A percentile compares a stretch with the other conserved stretches of the same genome.
Conservation (phyloP, 441 rosid species). For the Euphorbia corollata region DNA sequence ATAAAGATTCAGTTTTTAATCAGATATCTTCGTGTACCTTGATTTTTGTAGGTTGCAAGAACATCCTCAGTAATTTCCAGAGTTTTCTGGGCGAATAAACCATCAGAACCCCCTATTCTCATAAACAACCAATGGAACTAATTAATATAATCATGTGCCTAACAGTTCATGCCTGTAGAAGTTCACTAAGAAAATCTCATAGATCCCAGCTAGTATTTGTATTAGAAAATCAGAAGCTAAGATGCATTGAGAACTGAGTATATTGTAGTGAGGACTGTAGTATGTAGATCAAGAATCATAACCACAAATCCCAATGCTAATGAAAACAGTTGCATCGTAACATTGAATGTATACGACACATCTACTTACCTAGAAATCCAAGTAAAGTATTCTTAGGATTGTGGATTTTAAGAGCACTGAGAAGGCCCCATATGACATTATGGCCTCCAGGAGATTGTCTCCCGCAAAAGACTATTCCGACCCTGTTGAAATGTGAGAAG, state of each 20-base stretch:
- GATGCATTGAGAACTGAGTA: background rate
- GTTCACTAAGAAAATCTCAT: background rate
- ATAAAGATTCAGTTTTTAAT: constrained; percentile 15
- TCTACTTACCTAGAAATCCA: constrained; percentile 66
- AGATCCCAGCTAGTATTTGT: background rate
- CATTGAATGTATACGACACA: constrained; percentile 2
- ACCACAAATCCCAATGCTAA: background rate
- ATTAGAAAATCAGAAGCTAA: background rate
- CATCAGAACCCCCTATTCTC: constrained; percentile 87
- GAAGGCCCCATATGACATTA: constrained; percentile 92
- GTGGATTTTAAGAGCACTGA: constrained; percentile 69
- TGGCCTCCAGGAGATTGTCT: constrained; percentile 99
- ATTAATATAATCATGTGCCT: background rate
- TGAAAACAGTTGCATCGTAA: background rate
- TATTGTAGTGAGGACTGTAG: background rate
- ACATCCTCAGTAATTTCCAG: constrained; percentile 73
- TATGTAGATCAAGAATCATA: constrained; percentile 1
- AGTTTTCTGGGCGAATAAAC: constrained; percentile 87
- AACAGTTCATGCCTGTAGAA: background rate
- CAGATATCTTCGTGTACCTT: constrained; percentile 43
- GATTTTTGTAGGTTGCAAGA: constrained; percentile 85
- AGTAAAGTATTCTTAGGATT: constrained; percentile 59
- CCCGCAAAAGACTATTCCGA: constrained; percentile 87
- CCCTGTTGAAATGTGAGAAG: constrained; percentile 38
- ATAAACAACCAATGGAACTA: constrained; percentile 8